Percentiles rank a stretch among this genome's conserved stretches.
Evolutionary conservation across 2,329 filamentous ascomycete genomes (phyloP).

Genomic region (Coniosporium tulheliwenetii): DNA sequence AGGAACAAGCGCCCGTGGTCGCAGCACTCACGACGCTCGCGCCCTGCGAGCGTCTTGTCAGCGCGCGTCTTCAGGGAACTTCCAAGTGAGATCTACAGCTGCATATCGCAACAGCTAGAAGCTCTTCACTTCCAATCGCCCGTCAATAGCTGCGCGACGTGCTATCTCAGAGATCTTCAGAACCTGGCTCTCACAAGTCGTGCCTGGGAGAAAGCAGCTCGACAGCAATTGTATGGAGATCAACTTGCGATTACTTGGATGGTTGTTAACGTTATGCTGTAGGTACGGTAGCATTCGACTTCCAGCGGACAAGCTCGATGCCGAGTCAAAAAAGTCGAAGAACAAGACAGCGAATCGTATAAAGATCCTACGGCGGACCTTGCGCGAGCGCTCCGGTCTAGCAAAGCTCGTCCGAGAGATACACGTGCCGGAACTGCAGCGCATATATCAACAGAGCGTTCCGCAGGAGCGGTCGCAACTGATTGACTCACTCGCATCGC

Average conservation of each 20-base stretch:
- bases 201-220: constrained; percentile 38
- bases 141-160: constrained; percentile 30
- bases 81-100: constrained; percentile 38
- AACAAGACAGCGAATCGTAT: constrained; percentile 34
- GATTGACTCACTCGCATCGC: constrained; percentile 35
- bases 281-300: constrained; percentile 36
- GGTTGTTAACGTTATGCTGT: background rate
- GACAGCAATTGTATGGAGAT: constrained; percentile 30
- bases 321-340: constrained; percentile 26
- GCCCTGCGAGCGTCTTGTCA: constrained; percentile 8
- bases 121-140: constrained; percentile 20
- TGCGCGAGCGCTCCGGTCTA: constrained; percentile 34
- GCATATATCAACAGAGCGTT: constrained; percentile 16
- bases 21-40: constrained; percentile 3
- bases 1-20: constrained; percentile 8
- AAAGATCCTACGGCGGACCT: constrained; percentile 36
- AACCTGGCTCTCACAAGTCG: constrained; percentile 38
- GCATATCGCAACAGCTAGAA: constrained; percentile 35
- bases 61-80: constrained; percentile 27
- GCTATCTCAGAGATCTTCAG: constrained; percentile 38
- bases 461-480: constrained; percentile 31
- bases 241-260: constrained; percentile 7
- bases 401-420: constrained; percentile 38
- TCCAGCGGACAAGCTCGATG: constrained; percentile 24
- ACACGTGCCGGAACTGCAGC: constrained; percentile 33